A percentile compares a stretch with the other conserved stretches of the same genome.
Evolutionary conservation across 2,329 filamentous ascomycete genomes (phyloP).

Genomic region (Microdochium trichocladiopsis): DNA sequence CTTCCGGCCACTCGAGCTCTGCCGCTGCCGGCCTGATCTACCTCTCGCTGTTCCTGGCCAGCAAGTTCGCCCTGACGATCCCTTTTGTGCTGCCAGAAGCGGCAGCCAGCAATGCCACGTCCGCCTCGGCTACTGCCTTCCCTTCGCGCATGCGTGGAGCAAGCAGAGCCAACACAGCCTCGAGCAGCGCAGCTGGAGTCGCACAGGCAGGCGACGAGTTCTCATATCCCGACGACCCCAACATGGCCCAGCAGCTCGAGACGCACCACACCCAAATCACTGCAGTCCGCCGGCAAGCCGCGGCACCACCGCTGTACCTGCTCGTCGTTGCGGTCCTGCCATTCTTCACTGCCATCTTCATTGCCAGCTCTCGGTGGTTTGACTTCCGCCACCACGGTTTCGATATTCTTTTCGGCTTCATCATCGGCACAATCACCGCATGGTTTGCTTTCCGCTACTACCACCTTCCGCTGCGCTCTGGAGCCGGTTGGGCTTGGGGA

Average conservation of each 20-base stretch:
- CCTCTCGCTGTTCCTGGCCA: constrained; percentile 78
- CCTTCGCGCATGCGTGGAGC: constrained; percentile 60
- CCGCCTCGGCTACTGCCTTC: constrained; percentile 54
- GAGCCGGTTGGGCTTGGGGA: constrained; percentile 86
- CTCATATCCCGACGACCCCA: constrained; percentile 18
- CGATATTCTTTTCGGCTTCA: constrained; percentile 79
- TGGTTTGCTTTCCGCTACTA: constrained; percentile 80
- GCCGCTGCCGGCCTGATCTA: constrained; percentile 78
- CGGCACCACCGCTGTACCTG: constrained; percentile 76
- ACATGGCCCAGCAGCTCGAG: constrained; percentile 20
- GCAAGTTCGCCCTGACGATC: constrained; percentile 69
- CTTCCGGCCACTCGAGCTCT: constrained; percentile 69
- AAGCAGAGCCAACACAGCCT: constrained; percentile 24
- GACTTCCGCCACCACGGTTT: constrained; percentile 90
- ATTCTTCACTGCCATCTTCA: constrained; percentile 69
- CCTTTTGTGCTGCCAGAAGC: constrained; percentile 55
- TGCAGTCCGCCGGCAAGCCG: constrained; percentile 63
- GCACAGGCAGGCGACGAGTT: constrained; percentile 17
- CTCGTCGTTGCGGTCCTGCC: constrained; percentile 65
- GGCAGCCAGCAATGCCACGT: constrained; percentile 32
- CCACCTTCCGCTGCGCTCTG: constrained; percentile 70
- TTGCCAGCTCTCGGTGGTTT: constrained; percentile 78
- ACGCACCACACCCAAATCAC: constrained; percentile 30
- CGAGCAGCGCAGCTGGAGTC: constrained; percentile 25
- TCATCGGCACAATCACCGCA: constrained; percentile 66